Conservation (phyloP, 2,329 filamentous ascomycete species). For the Eurotiales sp. region DNA sequence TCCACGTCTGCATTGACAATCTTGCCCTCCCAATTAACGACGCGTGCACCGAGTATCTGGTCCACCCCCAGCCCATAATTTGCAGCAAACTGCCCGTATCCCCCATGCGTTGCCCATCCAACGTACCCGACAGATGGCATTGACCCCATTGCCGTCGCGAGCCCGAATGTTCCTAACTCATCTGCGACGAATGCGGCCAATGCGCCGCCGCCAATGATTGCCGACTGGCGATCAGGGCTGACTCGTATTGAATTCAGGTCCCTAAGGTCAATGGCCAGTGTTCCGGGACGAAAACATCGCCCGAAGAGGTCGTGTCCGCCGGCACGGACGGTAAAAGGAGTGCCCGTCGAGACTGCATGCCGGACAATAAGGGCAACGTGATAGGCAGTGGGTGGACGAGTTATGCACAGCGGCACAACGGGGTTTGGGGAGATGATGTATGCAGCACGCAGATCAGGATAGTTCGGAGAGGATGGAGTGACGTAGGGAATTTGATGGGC, state of each 20-base stretch:
- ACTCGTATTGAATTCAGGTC: constrained; percentile 30
- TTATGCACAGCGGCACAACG: no score
- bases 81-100: constrained; percentile 31
- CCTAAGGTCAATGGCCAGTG: constrained; percentile 36
- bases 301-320: constrained; percentile 37
- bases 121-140: constrained; percentile 30
- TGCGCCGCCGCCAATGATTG: constrained; percentile 34
- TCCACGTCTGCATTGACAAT: constrained; percentile 36
- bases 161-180: constrained; percentile 24
- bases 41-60: constrained; percentile 36
- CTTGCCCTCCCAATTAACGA: constrained; percentile 36
- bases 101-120: constrained; percentile 37
- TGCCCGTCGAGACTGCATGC: no score
- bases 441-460: no score
- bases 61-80: constrained; percentile 34
- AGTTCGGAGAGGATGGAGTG: no score
- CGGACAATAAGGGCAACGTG: no score
- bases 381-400: no score
- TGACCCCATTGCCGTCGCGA: constrained; percentile 23
- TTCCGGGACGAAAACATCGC: constrained; percentile 24
- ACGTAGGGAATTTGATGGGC: no score
- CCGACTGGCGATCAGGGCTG: constrained; percentile 24
- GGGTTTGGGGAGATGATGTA: no score
- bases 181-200: constrained; percentile 26
- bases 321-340: constrained; percentile 24